Evolutionary conservation across 148 eudicot genomes (phyloP), one percentile per base, ranked within the genome.

Genomic region (Chenopodium quinoa): DNA sequence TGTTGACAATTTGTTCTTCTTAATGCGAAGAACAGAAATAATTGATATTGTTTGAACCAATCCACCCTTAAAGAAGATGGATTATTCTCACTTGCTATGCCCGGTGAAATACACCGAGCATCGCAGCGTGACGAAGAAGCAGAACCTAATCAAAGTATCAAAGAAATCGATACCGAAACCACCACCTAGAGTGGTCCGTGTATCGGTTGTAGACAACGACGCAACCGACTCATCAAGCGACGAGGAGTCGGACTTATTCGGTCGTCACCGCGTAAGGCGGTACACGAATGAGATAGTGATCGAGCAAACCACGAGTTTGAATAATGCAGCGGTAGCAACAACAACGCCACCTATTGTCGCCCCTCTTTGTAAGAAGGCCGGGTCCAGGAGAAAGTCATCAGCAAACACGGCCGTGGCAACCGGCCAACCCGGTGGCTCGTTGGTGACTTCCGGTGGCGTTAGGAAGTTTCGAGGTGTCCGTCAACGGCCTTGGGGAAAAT

Each of bases 401-500:
- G 7, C 47, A 31, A 48, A 40, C 71, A 71, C 19, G 75, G 44
- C 3, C 54, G 13, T 13, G 16, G 1, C 22, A 0, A 62, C 66
- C 9, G 23, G 11, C 3, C 20, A 20, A 25, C 50, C 5, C 72
- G 56, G 0, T 63, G 79, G 76, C 0, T n/a, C 5, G 0, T 58
- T 63, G 63, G 71, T 73, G 2, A 50, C 63, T 14, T 58, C 64
- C 0, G 90, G 82, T 0, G 87, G 84, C 0, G 87, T 78, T 0
- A 84, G 87, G 75, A 96, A 92, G 91, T 96, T 84, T 76, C 79
- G 97, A 11, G 99, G 99, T 0, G 98, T 96, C 0, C 75, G 99
- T 29, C 98, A 90, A 66, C 86, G 99, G 72, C 98, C 98, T 32
- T 96, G 99, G 99, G 99, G 99, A 0, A 96, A 92, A 46, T 96